Base-by-base conservation (phyloP, 805 yeast species). In the Metschnikowia continentalis region DNA sequence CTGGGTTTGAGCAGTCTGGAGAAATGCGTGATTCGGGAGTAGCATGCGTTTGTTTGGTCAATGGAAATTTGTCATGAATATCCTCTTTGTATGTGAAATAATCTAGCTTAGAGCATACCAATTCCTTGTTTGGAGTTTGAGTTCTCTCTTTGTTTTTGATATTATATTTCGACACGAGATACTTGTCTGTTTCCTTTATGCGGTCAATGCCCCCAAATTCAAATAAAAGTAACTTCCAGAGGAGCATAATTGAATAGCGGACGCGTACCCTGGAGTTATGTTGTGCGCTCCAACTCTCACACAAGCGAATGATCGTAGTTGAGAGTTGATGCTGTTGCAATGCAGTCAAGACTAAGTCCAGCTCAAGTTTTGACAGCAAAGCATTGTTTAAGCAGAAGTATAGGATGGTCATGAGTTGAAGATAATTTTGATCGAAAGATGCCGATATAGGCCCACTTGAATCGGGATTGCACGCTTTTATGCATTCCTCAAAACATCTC, bases 81-180 rank as follows among this genome's bases (percentile, higher is more conserved):
- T 89, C 95, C 47, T 87, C 88, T 54, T 90, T 75, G 61, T 88
- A 90, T 6, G 87, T 82, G 60, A 82, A 84, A 62, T 88, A 92
- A 56, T 91, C 96, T n/a, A 88, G 67, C 0, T 96, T 96, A 0
- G 96, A 83, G 8, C 91, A 84, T 0, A 75, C 67, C 45, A 77
- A 68, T 46, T 62, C 64, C 10, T 40, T 40, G 43, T 59, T 64
- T 37, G 40, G 23, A 23, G 41, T 7, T 17, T 30, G 30, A 11
- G 57, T 62, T 32, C 54, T 66, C 26, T 47, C 58, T 44, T 54
- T 67, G 52, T 54, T 65, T 42, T 55, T 56, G 22, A 70, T 63
- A 6, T 71, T 72, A 60, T 76, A 79, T 41, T 70, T 71, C 32
- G 68, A 59, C 32, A 71, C 64, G 20, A 85, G 65, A 55, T 72